Percentiles rank a stretch among this genome's conserved stretches.
Conservation (phyloP, 1,139 yeast species). For the Magnusiomyces magnusii region DNA sequence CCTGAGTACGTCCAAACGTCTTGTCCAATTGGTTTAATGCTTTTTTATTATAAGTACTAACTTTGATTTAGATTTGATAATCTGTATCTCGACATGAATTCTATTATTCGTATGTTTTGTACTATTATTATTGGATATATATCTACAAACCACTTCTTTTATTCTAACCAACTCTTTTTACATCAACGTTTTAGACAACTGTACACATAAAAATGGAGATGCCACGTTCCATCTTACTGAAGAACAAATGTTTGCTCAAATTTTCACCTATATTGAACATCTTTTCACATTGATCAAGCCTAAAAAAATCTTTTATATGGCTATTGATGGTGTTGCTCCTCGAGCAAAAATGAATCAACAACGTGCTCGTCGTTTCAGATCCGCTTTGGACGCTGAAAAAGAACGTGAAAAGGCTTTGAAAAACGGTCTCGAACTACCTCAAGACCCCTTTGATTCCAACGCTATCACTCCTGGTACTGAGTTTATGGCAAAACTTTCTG, state of each 20-base stretch:
- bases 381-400: conserved; percentile 88
- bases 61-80: conserved; percentile 56
- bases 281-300: conserved; percentile 84
- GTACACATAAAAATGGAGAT: conserved; percentile 68
- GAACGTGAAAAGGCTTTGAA: conserved; percentile 56
- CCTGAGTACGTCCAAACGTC: conserved; percentile 56
- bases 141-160: not conserved
- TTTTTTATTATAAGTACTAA: not conserved
- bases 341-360: conserved; percentile 99
- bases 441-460: conserved; percentile 67
- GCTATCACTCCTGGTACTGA: conserved; percentile 99
- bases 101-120: conserved; percentile 53
- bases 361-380: conserved; percentile 86
- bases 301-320: conserved; percentile 83
- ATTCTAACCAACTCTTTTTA: conserved; percentile 1
- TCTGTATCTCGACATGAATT: conserved; percentile 93
- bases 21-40: not conserved
- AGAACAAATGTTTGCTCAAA: conserved; percentile 88
- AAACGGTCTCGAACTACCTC: conserved; percentile 55
- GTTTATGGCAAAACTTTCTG: conserved; percentile 85
- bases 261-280: conserved; percentile 91
- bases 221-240: conserved; percentile 50
- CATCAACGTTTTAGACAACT: conserved; percentile 20
- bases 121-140: not conserved
- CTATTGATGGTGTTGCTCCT: conserved; percentile 99